Conservation (phyloP, 176 grass and related monocot genomes). For the Cocos nucifera region DNA sequence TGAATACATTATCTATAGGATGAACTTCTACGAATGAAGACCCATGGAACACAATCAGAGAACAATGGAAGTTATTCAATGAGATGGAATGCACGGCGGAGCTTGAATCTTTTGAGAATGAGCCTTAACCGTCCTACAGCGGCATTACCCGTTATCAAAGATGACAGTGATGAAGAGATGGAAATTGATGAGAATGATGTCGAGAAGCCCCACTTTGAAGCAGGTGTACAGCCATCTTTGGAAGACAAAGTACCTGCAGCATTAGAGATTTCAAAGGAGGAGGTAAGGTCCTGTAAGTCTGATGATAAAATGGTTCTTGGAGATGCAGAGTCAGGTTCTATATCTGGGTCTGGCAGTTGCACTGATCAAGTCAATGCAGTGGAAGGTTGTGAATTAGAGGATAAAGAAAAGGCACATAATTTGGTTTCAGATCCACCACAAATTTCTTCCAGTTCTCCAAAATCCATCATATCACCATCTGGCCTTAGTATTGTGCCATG, state of each 20-base stretch:
- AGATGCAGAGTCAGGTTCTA: background rate
- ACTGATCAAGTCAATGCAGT: too few relatives aligned
- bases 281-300: slow-evolving; percentile 13
- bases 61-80: slow-evolving; percentile 41
- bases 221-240: slow-evolving; percentile 22
- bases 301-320: slow-evolving; percentile 11
- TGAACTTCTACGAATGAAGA: slow-evolving; percentile 89
- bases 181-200: slow-evolving; percentile 94
- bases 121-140: slow-evolving; percentile 58
- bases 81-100: slow-evolving; percentile 67
- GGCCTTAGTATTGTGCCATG: slow-evolving; percentile 23
- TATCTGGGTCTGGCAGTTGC: too few relatives aligned
- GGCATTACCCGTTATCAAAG: slow-evolving; percentile 62
- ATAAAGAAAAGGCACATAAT: too few relatives aligned
- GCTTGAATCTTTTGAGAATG: slow-evolving; percentile 80
- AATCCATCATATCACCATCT: background rate
- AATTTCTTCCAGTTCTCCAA: background rate
- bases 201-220: slow-evolving; percentile 49
- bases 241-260: slow-evolving; percentile 9
- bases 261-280: slow-evolving; percentile 9
- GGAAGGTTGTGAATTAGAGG: too few relatives aligned
- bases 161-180: slow-evolving; percentile 95
- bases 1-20: slow-evolving; percentile 38
- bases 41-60: slow-evolving; percentile 42
- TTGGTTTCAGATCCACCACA: too few relatives aligned